Evolutionary conservation across 176 grass and related monocot species (phyloP), one percentile per base, ranked within the genome.

Genomic region (Chrysopogon serrulatus): DNA sequence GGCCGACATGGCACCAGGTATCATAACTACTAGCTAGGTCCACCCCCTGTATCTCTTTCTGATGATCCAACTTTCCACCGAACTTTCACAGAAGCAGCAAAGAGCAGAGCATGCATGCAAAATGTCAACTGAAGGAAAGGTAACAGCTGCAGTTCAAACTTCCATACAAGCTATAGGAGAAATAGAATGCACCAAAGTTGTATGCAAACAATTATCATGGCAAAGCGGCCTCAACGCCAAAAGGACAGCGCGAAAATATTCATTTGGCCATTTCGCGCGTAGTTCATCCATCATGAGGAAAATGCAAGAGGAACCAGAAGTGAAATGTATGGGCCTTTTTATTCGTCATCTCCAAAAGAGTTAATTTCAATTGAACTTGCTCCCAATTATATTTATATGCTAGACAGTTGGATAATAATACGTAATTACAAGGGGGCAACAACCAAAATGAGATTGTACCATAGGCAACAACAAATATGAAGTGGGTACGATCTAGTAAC

Each of bases 21-120:
- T 11, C 32, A 17, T 11, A 26, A 79, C 39, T 45, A 23, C 17
- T 40, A 74, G 33, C 44, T 44, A 59, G 74, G 74, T 42, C 83
- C 74, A 85, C 82, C 34, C 19, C 19, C 12, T 68, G 32, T 47
- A 31, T 17, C 12, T 74, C 11, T 45, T 39, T 48, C 7, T n/a
- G 41, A 73, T 37, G 68, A 74, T 76, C 40, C 82, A 86, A 16
- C 78, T 90, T 86, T 90, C 82, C 72, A 82, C 44, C 78, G 10
- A 82, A 86, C 73, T 77, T 86, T 65, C 88, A 82, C 42, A 78
- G 72, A 56, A 72, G 72, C 68, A 37, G 73, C 42, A 54, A 56
- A 65, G 53, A 30, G n/a, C 56, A 78, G 7, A 33, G 19, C 47
- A 45, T 32, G 40, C 83, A 36, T 60, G 68, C 37, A 64, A 82